A percentile compares a stretch with the other conserved stretches of the same genome.
Conservation (phyloP, 768 basidiomycete genomes). For the Boletus coccyginus region DNA sequence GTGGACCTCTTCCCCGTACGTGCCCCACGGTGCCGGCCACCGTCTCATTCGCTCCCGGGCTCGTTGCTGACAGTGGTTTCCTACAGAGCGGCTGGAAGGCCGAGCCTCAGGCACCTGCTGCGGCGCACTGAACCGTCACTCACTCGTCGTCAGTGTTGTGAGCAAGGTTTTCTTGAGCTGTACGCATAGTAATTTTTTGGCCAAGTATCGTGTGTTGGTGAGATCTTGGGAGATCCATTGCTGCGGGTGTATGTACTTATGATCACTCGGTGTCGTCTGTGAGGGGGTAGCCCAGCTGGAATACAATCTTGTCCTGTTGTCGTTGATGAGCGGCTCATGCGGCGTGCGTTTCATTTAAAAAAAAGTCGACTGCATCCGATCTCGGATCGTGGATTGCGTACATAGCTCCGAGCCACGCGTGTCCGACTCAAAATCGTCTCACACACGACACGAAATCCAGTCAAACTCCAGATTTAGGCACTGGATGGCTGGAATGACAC, state of each 20-base stretch:
- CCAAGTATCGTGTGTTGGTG: background rate
- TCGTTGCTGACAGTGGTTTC: background rate
- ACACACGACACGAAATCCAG: no score
- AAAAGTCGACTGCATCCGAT: no score
- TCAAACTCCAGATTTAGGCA: no score
- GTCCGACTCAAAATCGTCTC: no score
- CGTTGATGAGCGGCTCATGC: background rate
- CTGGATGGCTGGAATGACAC: no score
- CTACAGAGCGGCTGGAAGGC: constrained; percentile 6
- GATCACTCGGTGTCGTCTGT: no score
- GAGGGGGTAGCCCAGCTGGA: background rate
- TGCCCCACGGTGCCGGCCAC: no score
- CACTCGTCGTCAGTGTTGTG: no score
- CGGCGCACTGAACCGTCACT: background rate
- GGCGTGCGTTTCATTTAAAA: no score
- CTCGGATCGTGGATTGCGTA: no score
- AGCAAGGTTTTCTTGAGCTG: background rate
- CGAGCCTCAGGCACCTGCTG: background rate
- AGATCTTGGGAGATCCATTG: background rate
- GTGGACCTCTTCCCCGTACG: constrained; percentile 21
- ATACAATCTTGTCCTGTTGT: background rate
- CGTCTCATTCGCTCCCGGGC: background rate
- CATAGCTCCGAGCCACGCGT: no score
- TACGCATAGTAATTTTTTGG: no score
- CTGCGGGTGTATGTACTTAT: background rate